Percentiles rank a stretch among this genome's conserved stretches.
Conservation (phyloP, 192 early-diverging fungal genomes). For the Spinellus fusiger region DNA sequence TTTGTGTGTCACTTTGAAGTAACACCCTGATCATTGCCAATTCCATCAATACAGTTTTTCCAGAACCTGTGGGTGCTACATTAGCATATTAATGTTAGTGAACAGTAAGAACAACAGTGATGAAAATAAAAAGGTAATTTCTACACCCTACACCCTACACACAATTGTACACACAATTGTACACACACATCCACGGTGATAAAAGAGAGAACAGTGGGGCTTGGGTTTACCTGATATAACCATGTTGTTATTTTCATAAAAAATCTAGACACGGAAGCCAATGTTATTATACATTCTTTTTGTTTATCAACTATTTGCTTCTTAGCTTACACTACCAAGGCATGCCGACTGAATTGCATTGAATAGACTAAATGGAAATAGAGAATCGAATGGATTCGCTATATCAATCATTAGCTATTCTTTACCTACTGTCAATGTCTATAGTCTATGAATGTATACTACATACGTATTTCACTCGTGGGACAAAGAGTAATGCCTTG, state of each 20-base stretch:
- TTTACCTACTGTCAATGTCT: background rate
- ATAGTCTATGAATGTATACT: background rate
- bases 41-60: conserved; percentile 65
- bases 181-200: too few species aligned
- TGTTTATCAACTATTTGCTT: background rate
- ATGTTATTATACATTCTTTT: background rate
- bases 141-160: background rate
- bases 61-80: conserved; percentile 62
- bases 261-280: background rate
- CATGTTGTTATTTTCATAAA: background rate
- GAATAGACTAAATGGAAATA: conserved; percentile 25
- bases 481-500: background rate
- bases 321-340: conserved; percentile 1
- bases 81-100: background rate
- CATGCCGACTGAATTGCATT: conserved; percentile 16
- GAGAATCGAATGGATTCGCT: conserved; percentile 15
- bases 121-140: background rate
- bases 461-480: conserved; percentile 2
- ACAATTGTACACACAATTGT: too few species aligned
- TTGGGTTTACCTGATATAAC: too few species aligned
- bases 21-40: conserved; percentile 36
- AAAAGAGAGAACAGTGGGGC: too few species aligned
- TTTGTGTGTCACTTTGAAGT: background rate
- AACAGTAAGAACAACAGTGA: background rate
- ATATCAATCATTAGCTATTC: background rate